Evolutionary conservation across 768 basidiomycete species (phyloP), one percentile per base, ranked within the genome.

Genomic region (Russula lepida): DNA sequence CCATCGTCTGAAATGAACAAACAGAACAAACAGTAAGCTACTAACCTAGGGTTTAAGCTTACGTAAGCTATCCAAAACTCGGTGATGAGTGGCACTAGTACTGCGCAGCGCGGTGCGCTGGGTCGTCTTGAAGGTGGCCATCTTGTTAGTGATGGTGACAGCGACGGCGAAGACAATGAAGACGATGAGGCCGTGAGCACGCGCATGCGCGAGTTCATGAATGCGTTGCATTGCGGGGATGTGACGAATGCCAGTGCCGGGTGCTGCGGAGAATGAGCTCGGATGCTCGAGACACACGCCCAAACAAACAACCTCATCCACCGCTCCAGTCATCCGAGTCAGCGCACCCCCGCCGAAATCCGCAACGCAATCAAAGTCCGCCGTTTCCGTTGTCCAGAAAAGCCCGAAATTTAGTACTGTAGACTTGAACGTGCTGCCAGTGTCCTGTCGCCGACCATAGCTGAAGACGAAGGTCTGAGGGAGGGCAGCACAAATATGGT

Each of bases 191-290:
- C 63, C 6, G 51, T 54, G 1, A 67, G 67, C 30, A 63, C 68
- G 6, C 66, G 66, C 13, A 50, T 58, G 12, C 58, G 54, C 53
- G 69, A 53, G 23, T 64, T 74, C 54, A 55, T 71, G 49, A 68
- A 71, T 6, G 61, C 70, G 35, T 56, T 74, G 48, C 64, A 63
- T 7, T 65, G 64, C 23, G 72, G 73, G 21, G 69, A 72, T 13
- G 67, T 73, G 17, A 69, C 66, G 11, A 75, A 75, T 52, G 64
- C 66, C n/a, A n/a, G n/a, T n/a, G n/a, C n/a, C n/a, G 8, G 73
- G 74, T 2, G 70, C 71, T 9, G 59, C 47, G 52, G 47, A 39
- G 48, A 62, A 61, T n/a, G n/a, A n/a, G n/a, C 37, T 23, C 63
- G n/a, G 61, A 62, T 2, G 37, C 64, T 66, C 37, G 54, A 56